Percentiles rank a stretch among this genome's conserved stretches.
Conservation (phyloP, 176 grass and related monocot species). For the Ampelocalamus luodianensis region DNA sequence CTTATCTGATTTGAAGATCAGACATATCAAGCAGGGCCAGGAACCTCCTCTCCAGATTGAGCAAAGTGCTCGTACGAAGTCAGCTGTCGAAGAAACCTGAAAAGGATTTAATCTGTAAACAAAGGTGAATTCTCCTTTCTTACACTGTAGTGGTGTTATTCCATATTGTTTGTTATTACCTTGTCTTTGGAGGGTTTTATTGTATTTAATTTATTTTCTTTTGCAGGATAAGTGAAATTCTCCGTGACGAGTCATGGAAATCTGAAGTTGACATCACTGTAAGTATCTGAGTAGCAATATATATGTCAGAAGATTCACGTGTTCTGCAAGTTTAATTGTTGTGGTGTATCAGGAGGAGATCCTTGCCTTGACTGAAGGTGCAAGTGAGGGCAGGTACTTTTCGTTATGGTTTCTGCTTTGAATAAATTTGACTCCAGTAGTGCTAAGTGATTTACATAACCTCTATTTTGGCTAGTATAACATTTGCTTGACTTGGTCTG, state of each 20-base stretch:
- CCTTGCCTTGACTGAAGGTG: conserved; percentile 71
- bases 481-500: conserved; percentile 37
- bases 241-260: conserved; percentile 63
- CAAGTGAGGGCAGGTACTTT: conserved; percentile 63
- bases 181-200: conserved; percentile 4
- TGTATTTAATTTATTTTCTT: conserved; percentile 36
- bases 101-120: conserved; percentile 70
- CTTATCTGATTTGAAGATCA: conserved; percentile 85
- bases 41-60: conserved; percentile 83
- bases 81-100: conserved; percentile 77
- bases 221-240: conserved; percentile 81
- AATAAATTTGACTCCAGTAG: not conserved
- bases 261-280: conserved; percentile 74
- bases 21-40: conserved; percentile 92
- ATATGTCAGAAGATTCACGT: conserved; percentile 14
- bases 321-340: conserved; percentile 40
- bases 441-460: conserved; percentile 17
- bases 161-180: conserved; percentile 17
- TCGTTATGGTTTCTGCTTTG: conserved; percentile 30
- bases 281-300: conserved; percentile 51
- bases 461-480: conserved; percentile 14
- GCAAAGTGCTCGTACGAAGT: conserved; percentile 78
- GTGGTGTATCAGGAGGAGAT: conserved; percentile 69
- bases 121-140: conserved; percentile 58
- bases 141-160: conserved; percentile 8